A percentile compares a stretch with the other conserved stretches of the same genome.
Conservation (phyloP, 1,284 basidiomycete genomes). For the Leccinum fallax region DNA sequence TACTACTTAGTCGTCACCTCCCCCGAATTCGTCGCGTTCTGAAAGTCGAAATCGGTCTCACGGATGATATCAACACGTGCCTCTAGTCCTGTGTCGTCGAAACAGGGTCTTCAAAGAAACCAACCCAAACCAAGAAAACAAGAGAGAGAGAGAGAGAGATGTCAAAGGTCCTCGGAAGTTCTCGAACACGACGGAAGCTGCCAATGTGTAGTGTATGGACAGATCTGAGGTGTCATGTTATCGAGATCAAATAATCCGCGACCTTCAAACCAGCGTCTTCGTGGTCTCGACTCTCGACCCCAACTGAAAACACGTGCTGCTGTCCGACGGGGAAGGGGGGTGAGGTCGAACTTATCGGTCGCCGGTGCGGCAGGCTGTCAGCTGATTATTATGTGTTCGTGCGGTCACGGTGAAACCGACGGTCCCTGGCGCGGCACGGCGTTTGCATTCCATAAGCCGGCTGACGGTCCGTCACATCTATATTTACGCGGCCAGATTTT, state of each 20-base stretch:
- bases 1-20: background rate
- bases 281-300: background rate
- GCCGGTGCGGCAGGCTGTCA: background rate
- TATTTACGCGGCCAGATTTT: background rate
- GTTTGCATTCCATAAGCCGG: background rate
- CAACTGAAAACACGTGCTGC: background rate
- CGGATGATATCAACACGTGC: background rate
- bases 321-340: background rate
- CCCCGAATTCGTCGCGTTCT: background rate
- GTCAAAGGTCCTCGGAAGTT: no score
- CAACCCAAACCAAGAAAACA: background rate
- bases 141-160: background rate
- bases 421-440: background rate
- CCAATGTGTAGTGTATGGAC: background rate
- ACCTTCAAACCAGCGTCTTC: background rate
- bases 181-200: slow-evolving; percentile 3
- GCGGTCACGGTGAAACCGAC: background rate
- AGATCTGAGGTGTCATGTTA: background rate
- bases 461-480: background rate
- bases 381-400: background rate
- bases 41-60: slow-evolving; percentile 2
- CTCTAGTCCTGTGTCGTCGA: slow-evolving; percentile 1
- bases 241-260: background rate
- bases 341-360: background rate
- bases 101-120: background rate